Evolutionary conservation across 768 basidiomycete species (phyloP), one percentile per base, ranked within the genome.

Genomic region (Lanmaoa pseudosensibilis): DNA sequence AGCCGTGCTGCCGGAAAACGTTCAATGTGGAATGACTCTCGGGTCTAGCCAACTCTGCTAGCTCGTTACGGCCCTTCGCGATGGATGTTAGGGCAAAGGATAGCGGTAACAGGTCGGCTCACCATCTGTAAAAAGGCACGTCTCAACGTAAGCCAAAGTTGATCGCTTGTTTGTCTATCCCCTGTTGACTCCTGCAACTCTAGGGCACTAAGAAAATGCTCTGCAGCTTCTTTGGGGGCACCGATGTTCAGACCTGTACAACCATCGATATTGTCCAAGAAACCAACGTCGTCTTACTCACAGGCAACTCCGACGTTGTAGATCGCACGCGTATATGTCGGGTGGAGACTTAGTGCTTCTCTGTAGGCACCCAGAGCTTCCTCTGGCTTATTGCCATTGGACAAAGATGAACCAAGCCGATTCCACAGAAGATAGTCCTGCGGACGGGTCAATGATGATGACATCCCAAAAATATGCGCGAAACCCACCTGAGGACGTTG

Each of bases 281-380:
- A 50, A 46, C 39, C 39, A 27, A 19, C 16, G 5, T 50, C 50
- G 9, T 43, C 30, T n/a, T 4, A 83, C 92, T 64, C 66, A 94
- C 94, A 99, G 21, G 95, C 94, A 27, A 99, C 97, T 43, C 95
- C 97, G 36, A 99, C 92, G 65, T 99, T 99, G 69, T 96, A 98
- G 23, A 98, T 92, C 11, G 95, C 97, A 12, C 97, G 86, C 1
- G 97, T 98, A 70, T 97, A 99, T 0, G 94, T 95, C 27, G 97
- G 97, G 38, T 94, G 84, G 46, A 98, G 75, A 65, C 85, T 87
- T 25, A 99, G 79, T 0, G 97, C 97, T 69, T 94, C 86, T 56
- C 90, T 81, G 70, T 99, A 97, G 15, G 88, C 90, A 16, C 88
- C 89, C 10, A 94, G 75, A 4, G 96, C 95, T 70, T 95, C 93